Base-by-base conservation (phyloP, 2,329 filamentous ascomycete species). In the Hirsutella rhossiliensis region DNA sequence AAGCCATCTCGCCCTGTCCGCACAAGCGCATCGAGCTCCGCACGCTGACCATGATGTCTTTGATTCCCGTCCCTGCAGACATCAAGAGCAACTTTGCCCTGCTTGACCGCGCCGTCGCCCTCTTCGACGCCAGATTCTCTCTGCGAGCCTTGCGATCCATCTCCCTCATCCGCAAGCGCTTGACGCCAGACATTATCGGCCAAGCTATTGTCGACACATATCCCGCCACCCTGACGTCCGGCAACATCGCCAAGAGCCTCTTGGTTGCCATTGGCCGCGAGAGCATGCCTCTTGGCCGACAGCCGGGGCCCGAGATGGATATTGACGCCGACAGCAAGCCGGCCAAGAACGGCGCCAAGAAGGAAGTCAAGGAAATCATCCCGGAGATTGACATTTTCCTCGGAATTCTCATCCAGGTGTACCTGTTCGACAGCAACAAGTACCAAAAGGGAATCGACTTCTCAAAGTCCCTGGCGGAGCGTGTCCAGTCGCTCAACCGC, bases 101-200 rank as follows among this genome's bases (percentile, higher is more conserved):
- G 52, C 76, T 98, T 59, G 89, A 96, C 59, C 84, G 88, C 58
- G 92, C 89, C 52, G 90, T 98, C 51, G 75, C 82, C 52, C 80
- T 94, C 56, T 98, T 97, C 64, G 92, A 98, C 67, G 80, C 89
- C 47, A 82, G 92, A 71, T 98, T 96, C 68, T 87, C 90, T 45
- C 83, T 98, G 51, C 80, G 92, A 60, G 92, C 92, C 49, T 78
- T 98, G 51, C 84, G 92, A 57, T 94, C 89, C 55, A 94, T 97
- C 68, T 95, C 92, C 36, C 89, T 88, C 44, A 82, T 97, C 62
- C 87, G 92, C 63, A 97, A 97, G 74, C 80, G 87, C 53, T 75
- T 95, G 54, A 86, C 82, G 13, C 77, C 85, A 46, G 85, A 90
- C 54, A 81, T 94, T 54, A 73, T 96, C 53, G 78, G 82, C 42